phyloP scores from a whole-genome alignment of 169 alveolate genomes.

The Eimeria praecox region DNA sequence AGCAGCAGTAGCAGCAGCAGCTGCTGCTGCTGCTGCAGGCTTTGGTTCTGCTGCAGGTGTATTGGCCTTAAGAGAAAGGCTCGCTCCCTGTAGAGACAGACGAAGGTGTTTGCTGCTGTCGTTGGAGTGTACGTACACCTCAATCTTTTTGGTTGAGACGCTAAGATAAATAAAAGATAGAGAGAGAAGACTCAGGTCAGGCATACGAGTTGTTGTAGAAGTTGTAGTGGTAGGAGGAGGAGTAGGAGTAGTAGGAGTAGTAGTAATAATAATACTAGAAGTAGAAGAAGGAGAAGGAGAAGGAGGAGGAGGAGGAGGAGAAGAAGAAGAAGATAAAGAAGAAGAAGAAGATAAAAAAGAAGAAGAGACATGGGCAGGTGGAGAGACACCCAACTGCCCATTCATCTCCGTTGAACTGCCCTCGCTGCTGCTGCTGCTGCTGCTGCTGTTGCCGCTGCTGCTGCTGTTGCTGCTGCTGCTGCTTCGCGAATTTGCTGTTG shows the following conservation, averaged over 20 bases:
- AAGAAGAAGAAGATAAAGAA: background rate
- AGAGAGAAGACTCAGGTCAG: background rate
- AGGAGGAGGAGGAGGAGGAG: background rate
- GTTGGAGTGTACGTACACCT: slow-evolving; percentile 29
- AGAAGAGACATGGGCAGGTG: background rate
- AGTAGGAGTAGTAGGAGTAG: background rate
- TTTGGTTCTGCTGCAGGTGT: background rate
- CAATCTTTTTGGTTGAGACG: slow-evolving; percentile 1
- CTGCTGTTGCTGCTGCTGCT: slow-evolving; percentile 63
- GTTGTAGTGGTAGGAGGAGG: background rate
- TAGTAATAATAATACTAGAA: background rate
- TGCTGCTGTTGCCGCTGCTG: slow-evolving; percentile 53
- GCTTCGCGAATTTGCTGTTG: slow-evolving; percentile 16
- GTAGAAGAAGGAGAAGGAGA: background rate
- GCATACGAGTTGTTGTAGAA: too few species aligned
- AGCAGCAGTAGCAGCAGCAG: slow-evolving; percentile 13
- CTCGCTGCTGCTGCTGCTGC: slow-evolving; percentile 44
- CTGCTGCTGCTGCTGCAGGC: background rate
- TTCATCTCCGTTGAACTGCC: background rate
- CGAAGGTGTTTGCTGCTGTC: background rate
- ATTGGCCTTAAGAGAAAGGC: background rate
- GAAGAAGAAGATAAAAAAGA: background rate
- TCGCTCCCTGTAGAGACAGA: background rate
- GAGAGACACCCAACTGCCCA: background rate
- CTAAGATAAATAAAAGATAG: too few species aligned